Evolutionary conservation across 352 stramenopile genomes (phyloP).

Genomic region (Globisporangium cylindrosporum): DNA sequence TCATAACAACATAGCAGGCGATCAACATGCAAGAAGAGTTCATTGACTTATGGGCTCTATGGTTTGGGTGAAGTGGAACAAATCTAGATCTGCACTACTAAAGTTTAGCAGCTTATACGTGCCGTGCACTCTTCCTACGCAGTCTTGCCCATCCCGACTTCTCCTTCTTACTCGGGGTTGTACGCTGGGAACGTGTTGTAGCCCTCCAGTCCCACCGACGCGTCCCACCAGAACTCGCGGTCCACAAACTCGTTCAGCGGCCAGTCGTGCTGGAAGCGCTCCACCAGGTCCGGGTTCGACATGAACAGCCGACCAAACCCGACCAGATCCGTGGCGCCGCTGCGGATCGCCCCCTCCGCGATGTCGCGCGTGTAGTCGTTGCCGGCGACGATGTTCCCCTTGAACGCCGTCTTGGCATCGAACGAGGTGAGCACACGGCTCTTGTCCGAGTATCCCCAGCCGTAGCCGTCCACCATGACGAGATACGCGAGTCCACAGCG

Average conservation of each 20-base stretch:
- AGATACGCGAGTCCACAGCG: not conserved
- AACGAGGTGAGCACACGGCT: not conserved
- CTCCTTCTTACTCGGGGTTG: not conserved
- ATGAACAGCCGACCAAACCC: not conserved
- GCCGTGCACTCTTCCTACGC: no score
- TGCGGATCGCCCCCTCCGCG: not conserved
- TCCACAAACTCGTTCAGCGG: not conserved
- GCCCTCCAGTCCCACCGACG: not conserved
- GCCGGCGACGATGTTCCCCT: not conserved
- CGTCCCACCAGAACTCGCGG: not conserved
- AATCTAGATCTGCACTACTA: no score
- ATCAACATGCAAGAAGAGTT: no score
- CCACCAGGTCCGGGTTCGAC: constrained; percentile 2
- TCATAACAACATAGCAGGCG: no score
- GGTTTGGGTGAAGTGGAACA: no score
- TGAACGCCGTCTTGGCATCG: not conserved
- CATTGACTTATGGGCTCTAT: no score
- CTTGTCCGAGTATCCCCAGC: not conserved
- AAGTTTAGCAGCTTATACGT: no score
- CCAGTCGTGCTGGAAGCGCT: constrained; percentile 5
- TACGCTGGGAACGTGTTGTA: not conserved
- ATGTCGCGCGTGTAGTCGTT: not conserved
- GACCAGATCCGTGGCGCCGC: not conserved
- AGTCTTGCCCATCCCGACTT: no score
- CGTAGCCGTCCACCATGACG: not conserved